Conservation (phyloP, 257 asterid species). For the Nicotiana benthamiana region DNA sequence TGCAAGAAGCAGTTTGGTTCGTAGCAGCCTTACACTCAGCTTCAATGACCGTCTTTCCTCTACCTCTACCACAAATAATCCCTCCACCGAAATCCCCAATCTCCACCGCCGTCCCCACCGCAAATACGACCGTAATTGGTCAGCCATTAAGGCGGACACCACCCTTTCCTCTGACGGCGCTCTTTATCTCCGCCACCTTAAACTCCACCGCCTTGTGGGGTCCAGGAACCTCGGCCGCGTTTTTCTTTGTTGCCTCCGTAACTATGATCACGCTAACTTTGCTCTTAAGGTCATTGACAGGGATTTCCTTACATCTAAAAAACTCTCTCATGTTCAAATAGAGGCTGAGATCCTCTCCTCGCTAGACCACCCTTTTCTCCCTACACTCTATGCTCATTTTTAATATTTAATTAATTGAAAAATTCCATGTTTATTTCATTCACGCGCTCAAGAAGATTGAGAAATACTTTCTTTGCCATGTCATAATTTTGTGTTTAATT, state of each 20-base stretch:
- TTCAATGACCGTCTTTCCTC: slow-evolving; percentile 68
- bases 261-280: slow-evolving; percentile 71
- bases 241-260: slow-evolving; percentile 77
- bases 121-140: slow-evolving; percentile 61
- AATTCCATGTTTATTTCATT: too few relatives aligned
- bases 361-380: slow-evolving; percentile 77
- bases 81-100: slow-evolving; percentile 40
- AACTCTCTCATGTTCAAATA: slow-evolving; percentile 62
- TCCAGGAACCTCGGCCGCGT: slow-evolving; percentile 91
- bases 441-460: too few relatives aligned
- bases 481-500: too few relatives aligned
- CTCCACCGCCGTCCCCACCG: slow-evolving; percentile 71
- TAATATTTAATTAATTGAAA: too few relatives aligned
- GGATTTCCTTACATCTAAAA: slow-evolving; percentile 46
- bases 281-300: slow-evolving; percentile 85
- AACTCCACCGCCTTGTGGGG: slow-evolving; percentile 77
- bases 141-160: slow-evolving; percentile 63
- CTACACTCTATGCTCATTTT: slow-evolving; percentile 76
- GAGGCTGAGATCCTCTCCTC: slow-evolving; percentile 69
- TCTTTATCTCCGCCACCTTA: slow-evolving; percentile 78
- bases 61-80: slow-evolving; percentile 24
- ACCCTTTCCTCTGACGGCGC: slow-evolving; percentile 58
- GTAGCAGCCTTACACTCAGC: slow-evolving; percentile 79
- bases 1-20: slow-evolving; percentile 66
- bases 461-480: too few relatives aligned